phyloP scores from a whole-genome alignment of 2,329 filamentous ascomycete genomes.

The Colletotrichum chlorophyti region DNA sequence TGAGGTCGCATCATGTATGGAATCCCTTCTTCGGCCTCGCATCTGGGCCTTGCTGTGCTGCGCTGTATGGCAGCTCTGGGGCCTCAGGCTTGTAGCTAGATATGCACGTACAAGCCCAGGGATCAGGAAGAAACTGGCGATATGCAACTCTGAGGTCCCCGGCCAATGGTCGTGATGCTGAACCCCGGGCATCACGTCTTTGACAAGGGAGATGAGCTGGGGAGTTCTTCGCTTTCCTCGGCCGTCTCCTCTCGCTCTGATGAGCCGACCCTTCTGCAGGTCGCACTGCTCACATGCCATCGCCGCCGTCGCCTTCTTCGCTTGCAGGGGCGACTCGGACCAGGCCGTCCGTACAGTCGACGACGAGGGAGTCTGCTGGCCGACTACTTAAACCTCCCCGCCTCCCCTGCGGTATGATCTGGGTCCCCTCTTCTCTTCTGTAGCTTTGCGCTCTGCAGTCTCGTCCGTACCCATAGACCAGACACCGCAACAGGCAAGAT shows the following conservation, averaged over 20 bases:
- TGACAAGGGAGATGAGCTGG: conserved; percentile 3
- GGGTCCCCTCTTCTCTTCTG: not conserved
- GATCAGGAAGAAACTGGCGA: conserved; percentile 6
- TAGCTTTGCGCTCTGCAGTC: conserved; percentile 16
- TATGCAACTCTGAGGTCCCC: not conserved
- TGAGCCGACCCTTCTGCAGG: not conserved
- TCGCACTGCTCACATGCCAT: not conserved
- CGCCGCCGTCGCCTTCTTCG: not conserved
- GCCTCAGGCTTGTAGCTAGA: not conserved
- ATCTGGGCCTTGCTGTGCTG: conserved; percentile 4
- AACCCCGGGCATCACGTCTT: conserved; percentile 16
- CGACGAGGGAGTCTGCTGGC: not conserved
- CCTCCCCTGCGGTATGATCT: not conserved
- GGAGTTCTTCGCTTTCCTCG: not conserved
- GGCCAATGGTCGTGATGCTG: not conserved
- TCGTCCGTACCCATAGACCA: not conserved
- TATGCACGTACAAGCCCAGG: not conserved
- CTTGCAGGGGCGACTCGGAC: not conserved
- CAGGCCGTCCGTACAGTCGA: not conserved
- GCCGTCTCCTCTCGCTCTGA: not conserved
- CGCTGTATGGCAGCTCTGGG: not conserved
- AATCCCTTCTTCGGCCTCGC: not conserved
- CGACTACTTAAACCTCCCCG: conserved; percentile 10
- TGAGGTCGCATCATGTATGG: no score
- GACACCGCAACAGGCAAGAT: conserved; percentile 17